phyloP scores from a whole-genome alignment of 2,329 filamentous ascomycete species.

The Fusarium annulatum region DNA sequence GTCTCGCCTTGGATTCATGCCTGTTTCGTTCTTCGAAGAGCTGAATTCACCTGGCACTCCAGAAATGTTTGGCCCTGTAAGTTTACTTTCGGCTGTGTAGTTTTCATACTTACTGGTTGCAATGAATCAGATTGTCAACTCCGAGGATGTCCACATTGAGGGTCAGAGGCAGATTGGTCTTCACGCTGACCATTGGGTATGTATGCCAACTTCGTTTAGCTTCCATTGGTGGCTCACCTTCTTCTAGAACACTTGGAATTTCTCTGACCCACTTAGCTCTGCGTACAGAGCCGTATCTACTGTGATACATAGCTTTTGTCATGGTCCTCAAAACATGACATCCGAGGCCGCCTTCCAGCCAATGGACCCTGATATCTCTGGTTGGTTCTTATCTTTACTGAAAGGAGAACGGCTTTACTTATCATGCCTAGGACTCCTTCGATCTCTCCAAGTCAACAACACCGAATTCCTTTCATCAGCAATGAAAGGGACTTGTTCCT shows the following conservation, averaged over 20 bases:
- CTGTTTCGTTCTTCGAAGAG: neutral
- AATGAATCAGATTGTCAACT: neutral
- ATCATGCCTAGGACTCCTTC: neutral
- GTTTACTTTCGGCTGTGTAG: too few relatives aligned
- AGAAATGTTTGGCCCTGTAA: neutral
- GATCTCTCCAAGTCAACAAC: neutral
- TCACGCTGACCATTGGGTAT: neutral
- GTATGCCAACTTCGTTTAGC: neutral
- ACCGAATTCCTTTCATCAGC: neutral
- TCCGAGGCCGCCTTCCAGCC: neutral
- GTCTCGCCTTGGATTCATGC: neutral
- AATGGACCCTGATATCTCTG: neutral
- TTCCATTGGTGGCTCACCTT: too few relatives aligned
- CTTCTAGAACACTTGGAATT: neutral
- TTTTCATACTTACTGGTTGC: too few relatives aligned
- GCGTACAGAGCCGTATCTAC: neutral
- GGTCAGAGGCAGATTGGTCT: neutral
- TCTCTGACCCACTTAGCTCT: neutral
- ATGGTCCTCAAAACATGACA: accelerated
- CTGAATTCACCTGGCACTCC: accelerated
- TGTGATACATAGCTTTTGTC: neutral
- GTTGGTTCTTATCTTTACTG: neutral
- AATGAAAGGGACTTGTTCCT: neutral
- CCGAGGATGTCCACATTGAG: neutral
- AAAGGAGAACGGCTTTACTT: neutral